Conservation (phyloP, 2,329 filamentous ascomycete genomes). For the Periconia sp. region DNA sequence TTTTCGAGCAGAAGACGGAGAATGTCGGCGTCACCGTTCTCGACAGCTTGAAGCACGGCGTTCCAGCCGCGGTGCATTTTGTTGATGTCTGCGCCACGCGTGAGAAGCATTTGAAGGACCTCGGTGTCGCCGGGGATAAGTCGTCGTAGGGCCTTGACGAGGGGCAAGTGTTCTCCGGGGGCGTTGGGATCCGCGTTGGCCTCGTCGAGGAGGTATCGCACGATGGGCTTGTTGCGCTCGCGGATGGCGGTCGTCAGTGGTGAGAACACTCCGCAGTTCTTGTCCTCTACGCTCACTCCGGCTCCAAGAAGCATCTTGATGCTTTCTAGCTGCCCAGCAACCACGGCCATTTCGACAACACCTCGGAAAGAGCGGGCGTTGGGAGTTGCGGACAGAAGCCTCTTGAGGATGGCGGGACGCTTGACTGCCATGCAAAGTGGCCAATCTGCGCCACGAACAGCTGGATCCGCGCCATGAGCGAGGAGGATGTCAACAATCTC, state of each 20-base stretch:
- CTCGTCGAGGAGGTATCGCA: conserved; percentile 62
- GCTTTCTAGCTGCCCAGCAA: conserved; percentile 66
- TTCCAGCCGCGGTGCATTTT: conserved; percentile 48
- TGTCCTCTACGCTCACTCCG: conserved; percentile 69
- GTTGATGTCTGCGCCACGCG: conserved; percentile 67
- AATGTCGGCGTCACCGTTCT: conserved; percentile 38
- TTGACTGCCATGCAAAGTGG: conserved; percentile 69
- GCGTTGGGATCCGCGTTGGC: conserved; percentile 66
- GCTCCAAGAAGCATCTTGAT: conserved; percentile 66
- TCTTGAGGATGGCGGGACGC: conserved; percentile 61
- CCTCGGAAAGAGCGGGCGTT: conserved; percentile 66
- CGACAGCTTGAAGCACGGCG: conserved; percentile 36
- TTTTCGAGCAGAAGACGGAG: conserved; percentile 38
- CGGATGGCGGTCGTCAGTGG: conserved; percentile 68
- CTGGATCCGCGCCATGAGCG: conserved; percentile 61
- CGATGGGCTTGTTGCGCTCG: conserved; percentile 63
- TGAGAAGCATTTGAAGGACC: conserved; percentile 64
- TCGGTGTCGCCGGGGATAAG: conserved; percentile 61
- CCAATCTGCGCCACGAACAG: conserved; percentile 68
- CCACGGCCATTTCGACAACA: conserved; percentile 68
- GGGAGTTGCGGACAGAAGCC: conserved; percentile 59
- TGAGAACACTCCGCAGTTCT: conserved; percentile 72
- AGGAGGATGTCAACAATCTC: conserved; percentile 64
- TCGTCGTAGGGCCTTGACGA: conserved; percentile 68
- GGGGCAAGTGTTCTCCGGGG: conserved; percentile 69